These are phyloP conservation scores for Epichloe gansuensis DNA, from an alignment of 2,329 filamentous ascomycete species.

Conservation along the genomic window DNA sequence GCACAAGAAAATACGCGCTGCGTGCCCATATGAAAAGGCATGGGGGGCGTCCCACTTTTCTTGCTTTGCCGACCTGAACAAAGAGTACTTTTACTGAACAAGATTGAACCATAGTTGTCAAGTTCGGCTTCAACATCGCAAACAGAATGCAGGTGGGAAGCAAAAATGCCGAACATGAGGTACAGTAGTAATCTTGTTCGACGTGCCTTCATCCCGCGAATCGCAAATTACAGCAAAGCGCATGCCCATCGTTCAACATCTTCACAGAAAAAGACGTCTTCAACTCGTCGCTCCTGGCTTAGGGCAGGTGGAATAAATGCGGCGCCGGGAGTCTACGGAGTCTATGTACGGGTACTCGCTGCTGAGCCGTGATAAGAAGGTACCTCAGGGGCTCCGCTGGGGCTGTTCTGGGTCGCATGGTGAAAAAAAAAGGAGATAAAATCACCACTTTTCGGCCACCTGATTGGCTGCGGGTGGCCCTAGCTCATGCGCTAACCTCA, in stretches of 20 bases:
- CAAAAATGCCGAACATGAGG: not conserved
- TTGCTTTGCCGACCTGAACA: not conserved
- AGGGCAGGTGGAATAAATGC: no score
- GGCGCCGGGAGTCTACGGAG: not conserved
- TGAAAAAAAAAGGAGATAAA: slow-evolving; percentile 27
- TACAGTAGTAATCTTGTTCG: not conserved
- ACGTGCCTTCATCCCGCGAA: not conserved
- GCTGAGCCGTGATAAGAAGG: slow-evolving; percentile 18
- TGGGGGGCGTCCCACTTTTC: not conserved
- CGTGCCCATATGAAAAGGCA: not conserved
- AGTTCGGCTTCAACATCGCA: no score
- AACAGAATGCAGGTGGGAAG: no score
- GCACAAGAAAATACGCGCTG: not conserved
- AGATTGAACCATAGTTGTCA: no score
- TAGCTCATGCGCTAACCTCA: slow-evolving; percentile 25
- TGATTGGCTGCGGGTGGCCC: slow-evolving; percentile 26
- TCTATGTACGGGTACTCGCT: slow-evolving; percentile 9
- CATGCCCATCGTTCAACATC: no score
- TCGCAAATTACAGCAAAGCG: not conserved
- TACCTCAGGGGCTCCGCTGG: slow-evolving; percentile 27
- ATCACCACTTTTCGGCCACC: slow-evolving; percentile 12
- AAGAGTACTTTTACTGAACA: not conserved
- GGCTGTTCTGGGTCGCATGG: slow-evolving; percentile 19
- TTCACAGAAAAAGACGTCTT: no score
- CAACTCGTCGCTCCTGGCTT: no score